Base-by-base conservation (phyloP, 2,329 filamentous ascomycete species). In the Alternaria sp. region DNA sequence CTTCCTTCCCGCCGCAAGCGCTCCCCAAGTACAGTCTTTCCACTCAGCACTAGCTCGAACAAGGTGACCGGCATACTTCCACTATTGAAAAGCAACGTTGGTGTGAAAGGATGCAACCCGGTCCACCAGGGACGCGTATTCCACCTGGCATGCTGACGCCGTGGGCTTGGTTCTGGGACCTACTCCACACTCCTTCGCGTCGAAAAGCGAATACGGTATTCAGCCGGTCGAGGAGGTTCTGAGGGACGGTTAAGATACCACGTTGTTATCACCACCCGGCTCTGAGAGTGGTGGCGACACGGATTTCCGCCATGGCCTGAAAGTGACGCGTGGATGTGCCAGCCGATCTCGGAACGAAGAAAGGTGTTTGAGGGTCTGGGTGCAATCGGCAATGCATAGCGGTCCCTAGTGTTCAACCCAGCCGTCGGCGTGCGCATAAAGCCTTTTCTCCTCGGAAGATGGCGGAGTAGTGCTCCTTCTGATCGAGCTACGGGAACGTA, bases 171-270 rank as follows among this genome's bases (percentile, higher is more conserved):
- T 51, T 50, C 36, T 46, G 50, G 30, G 47, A 52, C 44, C 43
- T 49, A 56, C 30, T 28, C 56, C 53, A 49, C 28, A 17, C 32
- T 45, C 49, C 55, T 32, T 56, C 32, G 26, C 60, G 32, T 52
- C 52, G 53, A 55, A 19, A 25, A 49, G 44, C 53, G 47, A 58
- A 59, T 58, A 57, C n/a, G 55, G 50, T 19, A 25, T 61, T 67
- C 54, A 67, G 26, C 63, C 60, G 54, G 55, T 23, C 46, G 30
- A 36, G 30, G 15, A 23, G 26, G 21, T 17, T 32, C 43, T n/a
- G 30, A 28, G 26, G 44, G 45, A 46, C 12, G 17, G 28, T 40
- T 52, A 17, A 51, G 21, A 36, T 2, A 28, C 17, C n/a, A 25
- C 46, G n/a, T 28, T 19, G 25, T n/a, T 52, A 26, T 36, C 28